Conservation (phyloP, 2,329 filamentous ascomycete species). For the Penicillium sp. region DNA sequence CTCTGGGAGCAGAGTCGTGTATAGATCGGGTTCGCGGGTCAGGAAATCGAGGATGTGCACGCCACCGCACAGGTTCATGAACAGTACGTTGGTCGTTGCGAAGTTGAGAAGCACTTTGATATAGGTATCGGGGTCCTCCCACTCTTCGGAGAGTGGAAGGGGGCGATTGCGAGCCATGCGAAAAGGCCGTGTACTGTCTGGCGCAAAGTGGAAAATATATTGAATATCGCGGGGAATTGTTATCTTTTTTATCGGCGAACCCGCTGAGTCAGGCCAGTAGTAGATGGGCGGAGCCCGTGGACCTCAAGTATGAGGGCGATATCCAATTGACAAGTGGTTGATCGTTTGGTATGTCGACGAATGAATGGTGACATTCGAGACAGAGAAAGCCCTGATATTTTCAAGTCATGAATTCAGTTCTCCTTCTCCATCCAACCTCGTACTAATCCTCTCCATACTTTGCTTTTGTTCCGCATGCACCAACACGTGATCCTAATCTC, state of each 20-base stretch:
- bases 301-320: not conserved
- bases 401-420: not conserved
- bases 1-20: conserved; percentile 71
- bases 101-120: conserved; percentile 77
- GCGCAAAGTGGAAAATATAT: not conserved
- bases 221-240: conserved; percentile 10
- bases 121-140: conserved; percentile 72
- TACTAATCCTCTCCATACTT: not conserved
- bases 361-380: not conserved
- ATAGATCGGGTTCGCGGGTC: conserved; percentile 80
- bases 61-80: conserved; percentile 91
- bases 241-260: conserved; percentile 17
- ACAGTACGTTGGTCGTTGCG: conserved; percentile 69
- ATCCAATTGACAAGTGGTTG: too few species aligned
- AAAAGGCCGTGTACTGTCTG: not conserved
- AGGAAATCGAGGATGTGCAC: conserved; percentile 97
- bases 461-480: not conserved
- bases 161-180: conserved; percentile 51
- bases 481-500: conserved; percentile 11
- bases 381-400: too few species aligned
- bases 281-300: not conserved
- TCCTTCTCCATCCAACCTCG: not conserved
- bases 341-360: not conserved
- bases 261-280: not conserved
- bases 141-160: conserved; percentile 71